A percentile compares a stretch with the other conserved stretches of the same genome.
Conservation (phyloP, 2,329 filamentous ascomycete species). For the Hypoxylon sp. region DNA sequence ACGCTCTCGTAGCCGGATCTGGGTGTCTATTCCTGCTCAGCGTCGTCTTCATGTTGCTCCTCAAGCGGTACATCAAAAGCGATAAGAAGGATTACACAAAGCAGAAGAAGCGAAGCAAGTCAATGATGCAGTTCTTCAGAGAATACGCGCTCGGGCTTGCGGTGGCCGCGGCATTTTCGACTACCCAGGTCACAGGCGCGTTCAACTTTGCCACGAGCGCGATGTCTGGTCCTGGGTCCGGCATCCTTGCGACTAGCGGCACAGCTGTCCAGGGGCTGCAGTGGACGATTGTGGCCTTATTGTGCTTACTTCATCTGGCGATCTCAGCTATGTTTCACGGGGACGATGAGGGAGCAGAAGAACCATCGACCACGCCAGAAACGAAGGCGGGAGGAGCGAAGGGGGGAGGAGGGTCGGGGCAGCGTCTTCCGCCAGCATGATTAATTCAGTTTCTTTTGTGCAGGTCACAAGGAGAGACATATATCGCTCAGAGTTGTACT, state of each 20-base stretch:
- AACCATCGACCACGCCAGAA: too few species aligned
- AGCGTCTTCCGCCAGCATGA: neutral
- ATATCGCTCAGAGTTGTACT: too few species aligned
- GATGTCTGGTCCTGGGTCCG: conserved; percentile 37
- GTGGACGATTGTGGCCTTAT: conserved; percentile 10
- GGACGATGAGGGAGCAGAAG: neutral
- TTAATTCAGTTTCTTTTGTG: neutral
- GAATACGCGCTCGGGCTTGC: conserved; percentile 20
- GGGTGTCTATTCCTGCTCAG: conserved; percentile 5
- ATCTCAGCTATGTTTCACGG: conserved; percentile 11
- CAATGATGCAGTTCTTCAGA: conserved; percentile 5
- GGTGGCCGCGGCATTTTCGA: conserved; percentile 20
- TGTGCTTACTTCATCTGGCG: conserved; percentile 10
- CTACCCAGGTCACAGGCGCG: conserved; percentile 18
- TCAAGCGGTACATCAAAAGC: conserved; percentile 18
- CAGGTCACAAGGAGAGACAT: neutral
- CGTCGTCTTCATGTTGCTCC: conserved; percentile 12
- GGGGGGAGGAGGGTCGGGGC: too few species aligned
- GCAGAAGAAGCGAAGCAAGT: conserved; percentile 5
- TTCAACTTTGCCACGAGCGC: conserved; percentile 12
- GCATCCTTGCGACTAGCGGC: conserved; percentile 41
- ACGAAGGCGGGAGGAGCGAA: too few species aligned
- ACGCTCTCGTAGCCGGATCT: conserved; percentile 5
- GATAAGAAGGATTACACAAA: neutral
- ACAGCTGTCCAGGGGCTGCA: conserved; percentile 37